Conservation (phyloP, 768 basidiomycete species). For the Pisolithus marmoratus region DNA sequence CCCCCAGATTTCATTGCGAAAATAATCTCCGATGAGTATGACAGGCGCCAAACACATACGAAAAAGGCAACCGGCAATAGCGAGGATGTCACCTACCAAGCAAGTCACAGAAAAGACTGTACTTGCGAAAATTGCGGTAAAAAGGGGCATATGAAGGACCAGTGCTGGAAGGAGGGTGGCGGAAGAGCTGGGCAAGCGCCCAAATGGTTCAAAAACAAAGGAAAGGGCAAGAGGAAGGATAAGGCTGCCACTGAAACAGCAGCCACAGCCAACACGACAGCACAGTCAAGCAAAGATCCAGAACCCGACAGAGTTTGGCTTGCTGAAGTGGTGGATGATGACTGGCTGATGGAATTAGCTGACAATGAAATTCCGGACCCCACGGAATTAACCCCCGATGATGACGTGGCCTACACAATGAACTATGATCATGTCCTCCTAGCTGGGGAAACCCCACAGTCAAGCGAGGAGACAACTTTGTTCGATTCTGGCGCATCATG, state of each 20-base stretch:
- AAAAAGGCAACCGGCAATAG: neutral
- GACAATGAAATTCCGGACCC: neutral
- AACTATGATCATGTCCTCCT: neutral
- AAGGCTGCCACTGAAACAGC: neutral
- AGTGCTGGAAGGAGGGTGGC: too few relatives aligned
- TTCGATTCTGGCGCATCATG: neutral
- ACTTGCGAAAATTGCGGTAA: too few relatives aligned
- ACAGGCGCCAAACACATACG: neutral
- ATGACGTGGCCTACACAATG: neutral
- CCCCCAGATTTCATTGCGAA: neutral
- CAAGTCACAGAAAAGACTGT: too few relatives aligned
- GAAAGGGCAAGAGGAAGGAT: neutral
- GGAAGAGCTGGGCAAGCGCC: too few relatives aligned
- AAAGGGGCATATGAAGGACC: too few relatives aligned
- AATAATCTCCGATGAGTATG: neutral
- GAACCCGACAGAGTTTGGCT: slow-evolving; percentile 1
- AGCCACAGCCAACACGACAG: neutral
- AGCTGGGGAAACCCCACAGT: neutral
- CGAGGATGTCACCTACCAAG: too few relatives aligned
- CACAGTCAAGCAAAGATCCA: neutral
- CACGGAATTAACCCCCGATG: neutral
- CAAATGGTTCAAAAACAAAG: too few relatives aligned
- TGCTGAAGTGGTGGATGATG: neutral
- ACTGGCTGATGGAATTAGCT: neutral
- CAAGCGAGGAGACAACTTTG: neutral